These are phyloP conservation scores for Saccharomycopsis guyanensis DNA, from an alignment of 805 yeast genomes.

Conservation along the genomic window DNA sequence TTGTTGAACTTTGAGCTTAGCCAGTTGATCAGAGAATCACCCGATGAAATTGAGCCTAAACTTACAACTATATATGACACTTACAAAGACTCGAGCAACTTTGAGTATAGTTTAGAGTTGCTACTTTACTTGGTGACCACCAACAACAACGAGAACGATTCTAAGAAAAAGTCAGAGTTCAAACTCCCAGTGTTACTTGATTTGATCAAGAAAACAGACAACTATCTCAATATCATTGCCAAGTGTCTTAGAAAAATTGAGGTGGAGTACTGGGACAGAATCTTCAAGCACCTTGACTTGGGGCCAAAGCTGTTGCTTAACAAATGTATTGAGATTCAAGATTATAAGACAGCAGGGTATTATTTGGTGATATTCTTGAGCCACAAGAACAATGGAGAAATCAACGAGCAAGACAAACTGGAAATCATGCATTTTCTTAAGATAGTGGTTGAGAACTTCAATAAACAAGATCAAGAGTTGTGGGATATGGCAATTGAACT, in stretches of 20 bases:
- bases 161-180: conserved; percentile 6
- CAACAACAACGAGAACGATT: conserved; percentile 22
- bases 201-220: conserved; percentile 23
- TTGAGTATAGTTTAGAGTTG: conserved; percentile 40
- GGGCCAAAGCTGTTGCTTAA: conserved; percentile 38
- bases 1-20: conserved; percentile 38
- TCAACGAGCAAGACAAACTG: conserved; percentile 19
- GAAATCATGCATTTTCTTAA: conserved; percentile 24
- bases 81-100: conserved; percentile 31
- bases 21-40: neutral
- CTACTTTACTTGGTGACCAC: conserved; percentile 31
- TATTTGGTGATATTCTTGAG: conserved; percentile 41
- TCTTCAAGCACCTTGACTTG: conserved; percentile 32
- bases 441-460: conserved; percentile 24
- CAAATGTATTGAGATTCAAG: conserved; percentile 32
- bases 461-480: conserved; percentile 25
- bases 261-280: conserved; percentile 37
- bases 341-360: conserved; percentile 40
- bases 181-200: conserved; percentile 20
- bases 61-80: conserved; percentile 25
- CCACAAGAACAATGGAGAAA: conserved; percentile 30
- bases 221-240: conserved; percentile 31
- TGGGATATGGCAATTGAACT: conserved; percentile 28
- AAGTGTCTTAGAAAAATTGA: conserved; percentile 48
- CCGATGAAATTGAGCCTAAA: conserved; percentile 5